Evolutionary conservation across 2,329 filamentous ascomycete genomes (phyloP), one percentile per base, ranked within the genome.

Genomic region (Aspergillaceae sp.): DNA sequence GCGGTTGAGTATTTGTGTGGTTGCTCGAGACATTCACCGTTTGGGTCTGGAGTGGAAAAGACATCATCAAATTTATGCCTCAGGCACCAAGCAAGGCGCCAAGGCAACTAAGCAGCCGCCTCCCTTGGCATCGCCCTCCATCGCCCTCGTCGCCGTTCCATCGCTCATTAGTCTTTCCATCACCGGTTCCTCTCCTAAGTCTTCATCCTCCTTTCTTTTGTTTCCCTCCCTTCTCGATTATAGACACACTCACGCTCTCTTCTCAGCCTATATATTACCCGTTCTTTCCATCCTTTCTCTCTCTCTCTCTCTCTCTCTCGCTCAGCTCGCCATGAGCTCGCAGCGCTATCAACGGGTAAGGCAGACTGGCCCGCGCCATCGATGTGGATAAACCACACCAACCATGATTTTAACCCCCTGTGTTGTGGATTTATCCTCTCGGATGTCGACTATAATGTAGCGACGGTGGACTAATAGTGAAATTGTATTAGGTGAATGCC

Each of bases 331-430:
- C 55, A 74, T 74, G 70, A 71, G 68, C 67, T 69, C 70, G 60
- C 70, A 73, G 63, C 65, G 70, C 52, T 74, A 74, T 64, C 63
- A 71, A 60, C 61, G 68, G 65, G 71, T 73, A 67, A 53, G 67
- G 53, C 37, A 52, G 46, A 49, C 48, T 47, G 48, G 43, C 44
- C 46, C 50, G 53, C 48, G 54, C 49, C 47, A 55, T 52, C 19
- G 49, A 48, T 43, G 41, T 42, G 40, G 40, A 35, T 43, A 36
- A 33, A 47, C 37, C 30, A 40, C 26, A 48, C 49, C 55, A 42
- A 51, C 48, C 47, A 35, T 41, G 42, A 26, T 8, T 19, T 5
- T 9, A 38, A 8, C 8, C 7, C 26, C 10, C 19, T 4, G 36
- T 38, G 11, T 32, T 32, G 5, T 32, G 6, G 7, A 9, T 26